A percentile compares a stretch with the other conserved stretches of the same genome.
phyloP scores from a whole-genome alignment of 805 yeast genomes.

The Lachancea mirantina region DNA sequence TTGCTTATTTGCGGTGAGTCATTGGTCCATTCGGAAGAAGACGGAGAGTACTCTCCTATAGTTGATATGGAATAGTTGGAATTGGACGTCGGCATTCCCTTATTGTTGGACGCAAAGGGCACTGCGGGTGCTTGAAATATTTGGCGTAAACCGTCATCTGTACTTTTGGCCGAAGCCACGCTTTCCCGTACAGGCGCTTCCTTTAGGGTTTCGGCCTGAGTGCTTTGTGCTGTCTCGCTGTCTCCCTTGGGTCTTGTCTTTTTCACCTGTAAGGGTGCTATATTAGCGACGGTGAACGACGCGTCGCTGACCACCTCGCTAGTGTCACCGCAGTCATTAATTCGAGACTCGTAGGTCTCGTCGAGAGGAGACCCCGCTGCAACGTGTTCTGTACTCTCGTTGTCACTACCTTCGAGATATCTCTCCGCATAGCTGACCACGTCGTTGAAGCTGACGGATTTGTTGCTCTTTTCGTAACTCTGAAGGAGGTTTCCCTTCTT shows the following conservation, averaged over 20 bases:
- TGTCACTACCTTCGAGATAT: slow-evolving; percentile 17
- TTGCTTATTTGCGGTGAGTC: slow-evolving; percentile 32
- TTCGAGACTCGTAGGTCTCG: slow-evolving; percentile 34
- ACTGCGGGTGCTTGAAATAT: slow-evolving; percentile 26
- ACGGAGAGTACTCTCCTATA: slow-evolving; percentile 42
- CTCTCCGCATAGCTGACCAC: slow-evolving; percentile 31
- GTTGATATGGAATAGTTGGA: slow-evolving; percentile 34
- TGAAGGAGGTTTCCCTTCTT: slow-evolving; percentile 6
- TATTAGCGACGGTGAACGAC: slow-evolving; percentile 26
- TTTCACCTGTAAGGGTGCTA: slow-evolving; percentile 23
- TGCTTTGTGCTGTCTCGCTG: too few relatives aligned
- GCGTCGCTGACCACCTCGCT: slow-evolving; percentile 30
- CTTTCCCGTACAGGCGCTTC: neutral
- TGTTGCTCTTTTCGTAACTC: slow-evolving; percentile 17
- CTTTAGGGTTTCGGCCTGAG: slow-evolving; percentile 7
- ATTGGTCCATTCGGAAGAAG: slow-evolving; percentile 37
- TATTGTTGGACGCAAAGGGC: slow-evolving; percentile 20
- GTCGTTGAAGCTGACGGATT: slow-evolving; percentile 31
- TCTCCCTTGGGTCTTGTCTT: slow-evolving; percentile 19
- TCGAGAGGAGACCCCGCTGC: slow-evolving; percentile 17
- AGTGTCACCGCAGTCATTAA: slow-evolving; percentile 22
- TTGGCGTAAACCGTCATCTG: slow-evolving; percentile 19
- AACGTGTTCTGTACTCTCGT: slow-evolving; percentile 16
- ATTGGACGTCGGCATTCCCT: slow-evolving; percentile 25
- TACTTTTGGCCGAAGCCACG: too few relatives aligned